Conservation (phyloP, 2,329 filamentous ascomycete species). For the Penicillium sclerotigenum region DNA sequence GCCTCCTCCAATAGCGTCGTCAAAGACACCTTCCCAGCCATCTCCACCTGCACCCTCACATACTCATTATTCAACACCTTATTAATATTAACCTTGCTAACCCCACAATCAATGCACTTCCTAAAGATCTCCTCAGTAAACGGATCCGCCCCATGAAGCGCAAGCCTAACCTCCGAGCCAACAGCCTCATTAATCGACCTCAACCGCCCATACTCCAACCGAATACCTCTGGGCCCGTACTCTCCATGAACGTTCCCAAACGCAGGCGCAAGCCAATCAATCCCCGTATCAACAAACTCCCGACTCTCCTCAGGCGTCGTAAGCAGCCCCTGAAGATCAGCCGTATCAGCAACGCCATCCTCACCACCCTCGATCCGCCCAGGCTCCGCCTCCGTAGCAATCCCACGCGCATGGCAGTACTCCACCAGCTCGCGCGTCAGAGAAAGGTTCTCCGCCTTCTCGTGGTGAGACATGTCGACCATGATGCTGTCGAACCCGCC, state of each 20-base stretch:
- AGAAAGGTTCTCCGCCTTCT: conserved; percentile 66
- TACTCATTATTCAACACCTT: conserved; percentile 56
- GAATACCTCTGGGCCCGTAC: conserved; percentile 64
- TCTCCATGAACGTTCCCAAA: conserved; percentile 76
- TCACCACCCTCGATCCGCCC: conserved; percentile 71
- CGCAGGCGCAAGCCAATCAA: conserved; percentile 70
- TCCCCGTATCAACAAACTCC: conserved; percentile 68
- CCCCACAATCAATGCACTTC: conserved; percentile 54
- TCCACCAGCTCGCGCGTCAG: conserved; percentile 61
- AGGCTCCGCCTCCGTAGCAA: conserved; percentile 68
- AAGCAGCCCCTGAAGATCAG: conserved; percentile 59
- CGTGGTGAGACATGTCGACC: conserved; percentile 74
- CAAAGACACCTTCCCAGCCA: conserved; percentile 51
- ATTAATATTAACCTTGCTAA: conserved; percentile 59
- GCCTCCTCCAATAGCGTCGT: conserved; percentile 55
- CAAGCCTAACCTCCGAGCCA: conserved; percentile 50
- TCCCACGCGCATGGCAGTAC: conserved; percentile 63
- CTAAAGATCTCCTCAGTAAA: conserved; percentile 55
- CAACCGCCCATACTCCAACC: conserved; percentile 59
- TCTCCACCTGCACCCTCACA: conserved; percentile 47
- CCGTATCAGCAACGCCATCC: conserved; percentile 68
- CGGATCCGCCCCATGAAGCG: conserved; percentile 58
- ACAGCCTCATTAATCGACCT: conserved; percentile 50
- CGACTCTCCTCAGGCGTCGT: conserved; percentile 68
- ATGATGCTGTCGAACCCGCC: conserved; percentile 68